Base-by-base conservation (phyloP, 345 rosid genomes). In the Salix viminalis region DNA sequence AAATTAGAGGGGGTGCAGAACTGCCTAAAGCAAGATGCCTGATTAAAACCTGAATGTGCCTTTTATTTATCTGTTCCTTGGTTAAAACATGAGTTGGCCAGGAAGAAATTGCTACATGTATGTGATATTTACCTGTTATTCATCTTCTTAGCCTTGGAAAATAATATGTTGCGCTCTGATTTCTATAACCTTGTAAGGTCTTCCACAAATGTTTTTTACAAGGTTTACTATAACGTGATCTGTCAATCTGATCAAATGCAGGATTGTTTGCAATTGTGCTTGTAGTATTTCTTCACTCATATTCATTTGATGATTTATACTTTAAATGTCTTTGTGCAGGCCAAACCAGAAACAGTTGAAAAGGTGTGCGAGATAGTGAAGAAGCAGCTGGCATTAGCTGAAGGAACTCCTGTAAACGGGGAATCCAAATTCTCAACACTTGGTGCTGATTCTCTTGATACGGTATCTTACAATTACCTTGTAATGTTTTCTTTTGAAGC, bases 361-460 rank as follows among this genome's bases (percentile, higher is more conserved):
- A 90, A 89, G 86, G 98, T 94, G 65, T 89, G 92, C 76, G 89
- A 85, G 37, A 89, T 91, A 71, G 97, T 94, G 84, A 92, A 86
- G 85, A 90, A 89, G 64, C 97, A 94, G 81, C 83, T 92, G n/a
- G 94, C 93, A 48, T 82, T 94, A 70, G n/a, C 92, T 1, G 79
- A 82, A 0, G 97, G 87, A 30, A 70, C 83, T 11, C 65, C 77
- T 1, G 89, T 94, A 41, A 87, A 87, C 30, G 89, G 94, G 7
- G 92, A 89, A 50, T 89, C 98, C 50, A 91, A 88, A 67, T 92
- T 92, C 78, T 30, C 91, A 41, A 81, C 84, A 19, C 92, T 92
- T 23, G 98, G 97, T 30, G 98, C 97, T 3, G 98, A 94, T 82
- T 92, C 98, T 30, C 97, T 94, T n/a, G 97, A 94, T 75, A 92